Base-by-base conservation (phyloP, 345 rosid species). In the Garcia nutans region DNA sequence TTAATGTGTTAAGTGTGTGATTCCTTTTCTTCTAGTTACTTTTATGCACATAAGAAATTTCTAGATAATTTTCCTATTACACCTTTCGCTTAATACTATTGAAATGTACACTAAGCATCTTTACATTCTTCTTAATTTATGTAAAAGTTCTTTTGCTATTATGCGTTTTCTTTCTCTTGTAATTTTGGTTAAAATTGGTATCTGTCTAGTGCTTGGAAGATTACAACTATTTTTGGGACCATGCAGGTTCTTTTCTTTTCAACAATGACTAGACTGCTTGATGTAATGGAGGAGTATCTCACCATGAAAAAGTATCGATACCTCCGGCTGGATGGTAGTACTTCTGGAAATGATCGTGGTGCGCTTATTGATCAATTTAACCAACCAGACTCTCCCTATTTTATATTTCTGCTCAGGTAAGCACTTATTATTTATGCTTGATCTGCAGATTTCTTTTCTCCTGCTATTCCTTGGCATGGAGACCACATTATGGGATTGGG, bases 211-310 rank as follows among this genome's bases (percentile, higher is more conserved):
- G 19, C 12, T 74, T 56, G 64, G 41, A 50, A 26, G 22, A 63
- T 58, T 45, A 19, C 68, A n/a, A 13, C 49, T 67, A n/a, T 41
- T 64, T 45, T 52, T 74, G 76, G 65, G 79, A 72, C 49, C 74
- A 64, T 82, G 73, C 87, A 93, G 98, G 92, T 93, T 74, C 97
- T 93, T 70, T 90, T 93, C 93, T 93, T 93, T 84, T 93, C 98
- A 66, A 93, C 98, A 16, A 93, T 93, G 98, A 93, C 98, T 42
- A 90, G 98, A 90, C 84, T 93, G 79, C 98, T 93, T 74, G 98
- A 93, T 82, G 88, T 93, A 68, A 92, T 93, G 98, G 98, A 93
- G 84, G 98, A 93, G 45, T 93, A 93, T 86, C 97, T 93, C 76
- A 42, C 67, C 68, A 75, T 74, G 68, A 93, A 93, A 80, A 88